These are phyloP conservation scores for Penicillium sp. DNA, from an alignment of 2,329 filamentous ascomycete species.

Conservation along the genomic window DNA sequence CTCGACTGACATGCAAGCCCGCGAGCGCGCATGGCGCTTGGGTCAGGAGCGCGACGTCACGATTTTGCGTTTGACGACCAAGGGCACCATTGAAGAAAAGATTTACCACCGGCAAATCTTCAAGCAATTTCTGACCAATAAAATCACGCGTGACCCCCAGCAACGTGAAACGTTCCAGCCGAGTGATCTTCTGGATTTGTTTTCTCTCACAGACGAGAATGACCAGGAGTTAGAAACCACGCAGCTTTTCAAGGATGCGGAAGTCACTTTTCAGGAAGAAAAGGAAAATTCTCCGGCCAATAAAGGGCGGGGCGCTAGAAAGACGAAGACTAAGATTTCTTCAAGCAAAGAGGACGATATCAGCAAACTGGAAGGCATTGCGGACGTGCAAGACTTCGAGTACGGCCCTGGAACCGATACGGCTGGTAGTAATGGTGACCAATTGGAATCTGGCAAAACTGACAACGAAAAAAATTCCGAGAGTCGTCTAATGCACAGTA, in stretches of 20 bases:
- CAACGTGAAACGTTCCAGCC: conserved; percentile 87
- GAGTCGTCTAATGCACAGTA: conserved; percentile 76
- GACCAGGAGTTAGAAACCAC: conserved; percentile 75
- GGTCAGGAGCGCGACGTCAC: conserved; percentile 93
- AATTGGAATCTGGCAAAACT: conserved; percentile 20
- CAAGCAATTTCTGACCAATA: conserved; percentile 96
- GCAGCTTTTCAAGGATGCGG: conserved; percentile 74
- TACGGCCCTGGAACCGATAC: neutral
- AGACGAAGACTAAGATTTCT: neutral
- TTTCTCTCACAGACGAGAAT: conserved; percentile 64
- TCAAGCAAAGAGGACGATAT: neutral
- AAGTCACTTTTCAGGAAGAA: conserved; percentile 58
- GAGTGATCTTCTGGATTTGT: conserved; percentile 85
- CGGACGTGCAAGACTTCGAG: neutral
- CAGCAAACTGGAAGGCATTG: neutral
- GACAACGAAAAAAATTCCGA: conserved; percentile 45
- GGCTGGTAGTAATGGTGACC: conserved; percentile 28
- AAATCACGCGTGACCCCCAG: conserved; percentile 89
- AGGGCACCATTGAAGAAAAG: conserved; percentile 97
- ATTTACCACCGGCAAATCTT: conserved; percentile 98
- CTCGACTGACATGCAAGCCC: conserved; percentile 89
- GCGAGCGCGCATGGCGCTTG: conserved; percentile 90
- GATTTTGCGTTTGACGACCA: conserved; percentile 96
- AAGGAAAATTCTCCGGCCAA: conserved; percentile 8
- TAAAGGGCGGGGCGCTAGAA: neutral